Evolutionary conservation across 176 grass and related monocot species (phyloP), one percentile per base, ranked within the genome.

Genomic region (Themeda triandra): DNA sequence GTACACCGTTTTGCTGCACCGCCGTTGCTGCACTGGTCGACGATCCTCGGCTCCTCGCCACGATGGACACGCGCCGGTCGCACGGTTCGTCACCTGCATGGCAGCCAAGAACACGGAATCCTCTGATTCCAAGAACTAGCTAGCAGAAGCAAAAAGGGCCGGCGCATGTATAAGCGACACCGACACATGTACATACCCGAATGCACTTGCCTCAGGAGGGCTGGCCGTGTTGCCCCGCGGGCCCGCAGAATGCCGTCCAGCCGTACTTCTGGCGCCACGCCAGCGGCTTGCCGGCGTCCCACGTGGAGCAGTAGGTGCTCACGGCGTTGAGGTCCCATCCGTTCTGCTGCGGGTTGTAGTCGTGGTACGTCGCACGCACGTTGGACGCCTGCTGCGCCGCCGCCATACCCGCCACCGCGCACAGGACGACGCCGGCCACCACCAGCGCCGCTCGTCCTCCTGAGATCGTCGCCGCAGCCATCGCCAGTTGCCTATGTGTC

Each of bases 221-320:
- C 66, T 76, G 82, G 1, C 95, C 95, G 0, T 3, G 79, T 0
- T 85, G 76, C 0, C 95, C 92, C 0, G 77, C 66, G 0, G 95
- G 91, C 2, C 91, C 92, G 36, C 92, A 98, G 82, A 98, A 98
- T 19, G 95, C 95, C 0, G 91, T 98, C 95, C 92, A 98, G 0
- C 88, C 92, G 18, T 98, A 93, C 92, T 90, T 82, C 18, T 46
- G 73, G 8, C 91, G 87, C 95, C 95, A 98, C 19, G 80, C 35
- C 8, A 87, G 83, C 18, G 91, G 89, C 85, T 83, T 93, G 87
- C 35, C 8, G 5, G 91, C 92, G 35, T 98, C 91, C 95, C 95
- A 98, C 13, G 95, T 98, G 2, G 92, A 29, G 30, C 95, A 98
- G 54, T 95, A 93, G 1, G 80, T 91, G 13, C 92, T 44, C 4